Base-by-base conservation (phyloP, 163 green algal species). In the Scenedesmus sp. region DNA sequence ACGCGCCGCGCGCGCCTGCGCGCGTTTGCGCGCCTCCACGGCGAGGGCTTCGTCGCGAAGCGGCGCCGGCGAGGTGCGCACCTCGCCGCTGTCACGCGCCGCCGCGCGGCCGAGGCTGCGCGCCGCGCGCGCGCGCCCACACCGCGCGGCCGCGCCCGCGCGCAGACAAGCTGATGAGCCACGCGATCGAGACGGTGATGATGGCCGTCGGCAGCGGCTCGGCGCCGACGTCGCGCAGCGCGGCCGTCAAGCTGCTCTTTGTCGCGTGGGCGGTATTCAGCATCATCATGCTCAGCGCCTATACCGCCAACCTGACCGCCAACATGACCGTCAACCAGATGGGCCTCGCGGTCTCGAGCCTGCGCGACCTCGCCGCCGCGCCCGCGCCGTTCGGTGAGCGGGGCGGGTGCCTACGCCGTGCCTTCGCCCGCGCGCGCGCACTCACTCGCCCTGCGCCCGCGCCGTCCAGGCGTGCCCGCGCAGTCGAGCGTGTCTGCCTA, bases 271-370 rank as follows among this genome's bases (percentile, higher is more conserved):
- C 60, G 14, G 36, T 80, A 17, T 80, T 72, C 73, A 65, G 48
- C 34, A 60, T 81, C 62, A 81, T 81, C 73, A 81, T 74, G 62
- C 60, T 81, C 18, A 44, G 29, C 5, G 73, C 73, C 13, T 81
- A 47, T 47, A 60, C 66, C 28, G 72, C 72, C 22, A 80, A 66
- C 36, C 50, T 81, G 0, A 81, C 73, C 34, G 73, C 73, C 24
- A 56, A 73, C 62, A 36, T 81, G 29, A 81, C 73, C 0, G 73
- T 81, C n/a, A 65, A 31, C 18, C 73, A 72, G 28, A 33, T 81
- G 22, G 62, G 48, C 2, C 29, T 54, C 2, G 6, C 62, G 0
- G 53, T 69, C 24, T 29, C 51, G 6, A 50, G 28, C 2, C 24
- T 81, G 29, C 28, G 18, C 10, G 62, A 81, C 39, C 34, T 81